These are phyloP conservation scores for Triangularia verruculosa DNA, from an alignment of 2,329 filamentous ascomycete genomes.

Conservation along the genomic window DNA sequence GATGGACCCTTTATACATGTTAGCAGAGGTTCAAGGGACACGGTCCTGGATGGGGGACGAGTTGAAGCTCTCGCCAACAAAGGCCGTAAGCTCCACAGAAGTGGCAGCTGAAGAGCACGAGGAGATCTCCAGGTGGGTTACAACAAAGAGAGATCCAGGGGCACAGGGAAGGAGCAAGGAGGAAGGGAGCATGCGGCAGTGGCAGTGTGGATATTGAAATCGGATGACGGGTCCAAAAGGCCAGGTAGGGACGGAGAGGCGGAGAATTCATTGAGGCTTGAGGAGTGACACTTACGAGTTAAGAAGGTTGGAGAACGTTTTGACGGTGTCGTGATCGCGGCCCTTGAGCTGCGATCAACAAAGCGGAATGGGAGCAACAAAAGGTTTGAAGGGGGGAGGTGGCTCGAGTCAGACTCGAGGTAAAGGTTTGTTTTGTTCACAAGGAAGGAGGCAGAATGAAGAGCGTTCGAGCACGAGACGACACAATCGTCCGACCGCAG, in stretches of 20 bases:
- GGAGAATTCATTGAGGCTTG: background rate
- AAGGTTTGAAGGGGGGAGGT: background rate
- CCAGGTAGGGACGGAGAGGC: background rate
- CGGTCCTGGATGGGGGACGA: background rate
- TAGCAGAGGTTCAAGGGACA: conserved; percentile 1
- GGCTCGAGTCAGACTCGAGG: background rate
- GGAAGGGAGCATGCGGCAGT: background rate
- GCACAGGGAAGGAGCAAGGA: background rate
- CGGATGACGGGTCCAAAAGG: background rate
- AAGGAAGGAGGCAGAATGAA: background rate
- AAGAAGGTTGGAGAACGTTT: conserved; percentile 97
- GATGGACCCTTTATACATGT: conserved; percentile 66
- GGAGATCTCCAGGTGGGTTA: background rate
- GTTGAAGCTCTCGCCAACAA: background rate
- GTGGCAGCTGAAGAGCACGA: background rate
- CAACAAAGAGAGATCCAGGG: background rate
- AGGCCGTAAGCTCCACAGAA: background rate
- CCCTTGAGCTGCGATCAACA: conserved; percentile 52
- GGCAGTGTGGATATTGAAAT: background rate
- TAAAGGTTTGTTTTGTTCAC: background rate
- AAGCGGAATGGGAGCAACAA: conserved; percentile 10
- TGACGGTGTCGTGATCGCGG: conserved; percentile 68
- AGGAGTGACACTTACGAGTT: conserved; percentile 70
- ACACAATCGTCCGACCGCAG: conserved; percentile 4
- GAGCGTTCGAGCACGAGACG: background rate